These are phyloP conservation scores for Citrus sp. DNA, from an alignment of 345 rosid genomes.

Conservation along the genomic window DNA sequence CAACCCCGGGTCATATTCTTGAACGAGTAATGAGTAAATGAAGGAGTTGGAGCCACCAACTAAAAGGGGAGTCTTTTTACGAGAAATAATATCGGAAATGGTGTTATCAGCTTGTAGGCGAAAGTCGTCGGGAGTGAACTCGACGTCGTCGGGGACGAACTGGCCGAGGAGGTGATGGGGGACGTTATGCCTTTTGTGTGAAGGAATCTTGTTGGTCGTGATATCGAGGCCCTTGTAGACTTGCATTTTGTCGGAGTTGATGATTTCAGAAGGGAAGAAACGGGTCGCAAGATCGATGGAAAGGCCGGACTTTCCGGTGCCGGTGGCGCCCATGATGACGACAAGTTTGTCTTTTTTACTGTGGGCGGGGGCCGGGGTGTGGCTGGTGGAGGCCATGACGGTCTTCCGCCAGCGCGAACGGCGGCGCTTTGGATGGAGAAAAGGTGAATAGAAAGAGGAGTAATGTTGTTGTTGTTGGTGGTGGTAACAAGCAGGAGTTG, in stretches of 20 bases:
- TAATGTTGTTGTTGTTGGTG: neutral
- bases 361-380: neutral
- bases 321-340: slow-evolving; percentile 88
- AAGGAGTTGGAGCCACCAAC: slow-evolving; percentile 96
- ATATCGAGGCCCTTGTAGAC: slow-evolving; percentile 70
- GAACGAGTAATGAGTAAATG: slow-evolving; percentile 62
- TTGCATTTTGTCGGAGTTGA: slow-evolving; percentile 94
- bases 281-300: slow-evolving; percentile 72
- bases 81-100: slow-evolving; percentile 37
- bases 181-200: slow-evolving; percentile 51
- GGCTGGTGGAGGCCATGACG: slow-evolving; percentile 14
- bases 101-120: slow-evolving; percentile 47
- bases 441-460: neutral
- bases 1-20: slow-evolving; percentile 44
- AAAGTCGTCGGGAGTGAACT: slow-evolving; percentile 48
- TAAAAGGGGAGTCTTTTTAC: slow-evolving; percentile 53
- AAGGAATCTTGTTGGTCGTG: slow-evolving; percentile 78
- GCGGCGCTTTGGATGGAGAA: neutral
- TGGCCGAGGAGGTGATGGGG: slow-evolving; percentile 81
- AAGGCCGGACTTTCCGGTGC: slow-evolving; percentile 74
- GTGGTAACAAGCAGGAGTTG: neutral
- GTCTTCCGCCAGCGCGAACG: neutral
- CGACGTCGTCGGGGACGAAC: slow-evolving; percentile 37
- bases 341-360: slow-evolving; percentile 51
- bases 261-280: slow-evolving; percentile 50